phyloP scores from a whole-genome alignment of 2,329 filamentous ascomycete species.

The Alternaria arborescens region DNA sequence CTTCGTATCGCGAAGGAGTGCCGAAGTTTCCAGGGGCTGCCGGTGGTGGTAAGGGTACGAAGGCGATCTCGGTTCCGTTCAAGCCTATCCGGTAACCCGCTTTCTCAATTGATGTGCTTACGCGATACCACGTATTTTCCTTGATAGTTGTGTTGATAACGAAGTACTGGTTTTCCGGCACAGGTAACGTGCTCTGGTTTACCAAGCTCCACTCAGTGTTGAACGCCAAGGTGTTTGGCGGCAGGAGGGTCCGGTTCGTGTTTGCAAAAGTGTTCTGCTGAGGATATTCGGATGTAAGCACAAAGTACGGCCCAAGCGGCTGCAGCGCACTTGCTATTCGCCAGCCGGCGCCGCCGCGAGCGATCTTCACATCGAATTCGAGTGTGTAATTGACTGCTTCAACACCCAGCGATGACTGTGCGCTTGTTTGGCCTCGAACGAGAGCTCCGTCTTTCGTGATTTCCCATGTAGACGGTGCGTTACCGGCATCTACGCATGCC shows the following conservation, averaged over 20 bases:
- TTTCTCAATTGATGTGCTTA: too few relatives aligned
- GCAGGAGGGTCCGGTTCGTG: too few relatives aligned
- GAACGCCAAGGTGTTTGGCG: too few relatives aligned
- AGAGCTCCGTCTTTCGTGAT: conserved; percentile 48
- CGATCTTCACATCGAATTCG: too few relatives aligned
- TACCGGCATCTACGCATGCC: conserved; percentile 51
- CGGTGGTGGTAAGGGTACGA: too few relatives aligned
- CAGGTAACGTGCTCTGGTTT: too few relatives aligned
- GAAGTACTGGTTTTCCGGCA: too few relatives aligned
- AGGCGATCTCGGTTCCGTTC: too few relatives aligned
- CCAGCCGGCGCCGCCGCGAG: neutral
- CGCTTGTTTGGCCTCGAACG: conserved; percentile 46
- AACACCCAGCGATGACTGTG: conserved; percentile 4
- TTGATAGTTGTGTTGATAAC: too few relatives aligned
- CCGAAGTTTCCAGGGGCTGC: neutral
- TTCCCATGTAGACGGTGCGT: conserved; percentile 44
- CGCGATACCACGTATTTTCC: too few relatives aligned
- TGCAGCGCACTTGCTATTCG: neutral
- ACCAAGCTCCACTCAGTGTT: too few relatives aligned
- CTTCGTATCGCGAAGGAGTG: conserved; percentile 31
- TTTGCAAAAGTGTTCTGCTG: neutral
- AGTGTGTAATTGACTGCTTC: neutral
- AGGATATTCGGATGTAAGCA: conserved; percentile 6
- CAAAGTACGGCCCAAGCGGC: neutral
- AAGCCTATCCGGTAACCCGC: too few relatives aligned